phyloP scores from a whole-genome alignment of 2,329 filamentous ascomycete species.

The Fusarium sp. region DNA sequence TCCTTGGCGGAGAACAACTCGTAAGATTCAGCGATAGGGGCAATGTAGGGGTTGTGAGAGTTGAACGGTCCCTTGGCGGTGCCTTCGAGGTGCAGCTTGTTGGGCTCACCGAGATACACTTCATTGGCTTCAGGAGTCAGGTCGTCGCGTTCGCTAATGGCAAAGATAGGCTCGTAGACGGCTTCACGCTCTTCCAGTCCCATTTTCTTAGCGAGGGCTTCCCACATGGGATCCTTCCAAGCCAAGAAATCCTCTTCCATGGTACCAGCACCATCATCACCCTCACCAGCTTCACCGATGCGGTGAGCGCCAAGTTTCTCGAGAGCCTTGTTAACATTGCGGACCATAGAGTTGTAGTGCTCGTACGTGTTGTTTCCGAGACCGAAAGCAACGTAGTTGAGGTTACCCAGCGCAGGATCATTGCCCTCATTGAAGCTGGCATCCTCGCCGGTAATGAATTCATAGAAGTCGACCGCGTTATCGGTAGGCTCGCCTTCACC shows the following conservation, averaged over 20 bases:
- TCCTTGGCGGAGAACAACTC: conserved; percentile 91
- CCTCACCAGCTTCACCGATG: conserved; percentile 90
- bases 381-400: conserved; percentile 95
- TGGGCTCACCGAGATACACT: conserved; percentile 95
- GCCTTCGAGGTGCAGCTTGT: conserved; percentile 93
- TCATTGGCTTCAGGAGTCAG: conserved; percentile 78
- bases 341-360: conserved; percentile 99
- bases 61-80: conserved; percentile 89
- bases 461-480: conserved; percentile 98
- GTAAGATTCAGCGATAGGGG: conserved; percentile 88
- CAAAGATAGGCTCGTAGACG: conserved; percentile 93
- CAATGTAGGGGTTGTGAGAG: conserved; percentile 95
- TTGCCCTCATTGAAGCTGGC: conserved; percentile 78
- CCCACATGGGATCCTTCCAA: conserved; percentile 99
- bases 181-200: conserved; percentile 93
- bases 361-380: conserved; percentile 99
- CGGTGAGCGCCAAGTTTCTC: conserved; percentile 83
- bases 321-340: conserved; percentile 84
- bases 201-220: conserved; percentile 82
- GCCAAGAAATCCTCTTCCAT: conserved; percentile 99
- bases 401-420: conserved; percentile 78
- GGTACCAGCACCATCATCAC: conserved; percentile 96
- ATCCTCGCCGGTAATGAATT: conserved; percentile 88
- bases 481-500: conserved; percentile 98
- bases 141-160: conserved; percentile 78